Conservation (phyloP, 73 alveolate genomes). For the Paramecium pentaurelia region DNA sequence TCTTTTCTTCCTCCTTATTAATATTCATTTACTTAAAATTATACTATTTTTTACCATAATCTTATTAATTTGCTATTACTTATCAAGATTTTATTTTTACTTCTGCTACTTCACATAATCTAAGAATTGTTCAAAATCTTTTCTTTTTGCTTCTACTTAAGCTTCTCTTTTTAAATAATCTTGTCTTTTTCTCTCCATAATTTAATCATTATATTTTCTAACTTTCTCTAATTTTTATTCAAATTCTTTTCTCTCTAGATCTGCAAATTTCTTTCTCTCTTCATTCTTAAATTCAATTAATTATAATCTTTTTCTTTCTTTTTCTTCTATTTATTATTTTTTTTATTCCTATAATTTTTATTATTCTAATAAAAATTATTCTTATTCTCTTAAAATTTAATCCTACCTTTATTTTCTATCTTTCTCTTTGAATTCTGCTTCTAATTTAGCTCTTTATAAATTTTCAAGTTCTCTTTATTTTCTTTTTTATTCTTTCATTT, state of each 20-base stretch:
- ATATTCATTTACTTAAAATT: neutral
- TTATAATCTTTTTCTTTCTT: conserved; percentile 3
- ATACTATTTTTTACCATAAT: neutral
- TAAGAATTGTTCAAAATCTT: neutral
- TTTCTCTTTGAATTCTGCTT: neutral
- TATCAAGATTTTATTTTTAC: neutral
- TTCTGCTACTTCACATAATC: neutral
- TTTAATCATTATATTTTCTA: neutral
- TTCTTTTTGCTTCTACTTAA: neutral
- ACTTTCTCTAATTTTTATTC: neutral
- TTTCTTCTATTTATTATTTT: neutral
- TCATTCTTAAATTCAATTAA: neutral
- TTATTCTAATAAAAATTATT: neutral
- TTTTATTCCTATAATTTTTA: neutral
- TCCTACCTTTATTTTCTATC: conserved; percentile 25
- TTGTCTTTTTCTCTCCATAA: neutral
- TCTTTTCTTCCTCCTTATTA: neutral
- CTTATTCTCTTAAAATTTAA: conserved; percentile 3
- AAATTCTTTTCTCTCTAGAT: conserved; percentile 6
- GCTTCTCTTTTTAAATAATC: conserved; percentile 1
- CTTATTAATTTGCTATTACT: neutral
- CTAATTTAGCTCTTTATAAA: neutral
- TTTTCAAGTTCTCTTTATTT: neutral
- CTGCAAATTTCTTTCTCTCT: conserved; percentile 22
- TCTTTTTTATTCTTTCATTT: conserved; percentile 9